Evolutionary conservation across 2,329 filamentous ascomycete species (phyloP).

Genomic region (Orbilia quercus): DNA sequence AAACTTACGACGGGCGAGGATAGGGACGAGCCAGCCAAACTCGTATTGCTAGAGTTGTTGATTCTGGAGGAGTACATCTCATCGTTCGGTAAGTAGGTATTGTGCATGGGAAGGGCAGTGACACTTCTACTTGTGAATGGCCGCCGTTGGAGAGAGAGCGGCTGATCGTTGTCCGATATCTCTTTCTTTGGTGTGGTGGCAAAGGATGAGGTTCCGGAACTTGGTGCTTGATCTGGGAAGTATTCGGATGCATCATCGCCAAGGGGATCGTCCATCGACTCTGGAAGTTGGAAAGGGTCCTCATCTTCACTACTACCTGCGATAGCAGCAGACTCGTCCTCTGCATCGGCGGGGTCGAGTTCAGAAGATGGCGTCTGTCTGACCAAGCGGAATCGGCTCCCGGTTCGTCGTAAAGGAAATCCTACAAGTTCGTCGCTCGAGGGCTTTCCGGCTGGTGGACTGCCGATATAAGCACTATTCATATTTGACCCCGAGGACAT

Average conservation of each 20-base stretch:
- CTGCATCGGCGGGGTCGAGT: constrained; percentile 55
- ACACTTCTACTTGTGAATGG: constrained; percentile 42
- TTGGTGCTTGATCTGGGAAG: constrained; percentile 17
- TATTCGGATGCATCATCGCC: constrained; percentile 1
- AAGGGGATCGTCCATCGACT: constrained; percentile 33
- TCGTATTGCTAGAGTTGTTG: not conserved
- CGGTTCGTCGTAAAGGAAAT: constrained; percentile 26
- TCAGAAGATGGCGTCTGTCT: constrained; percentile 53
- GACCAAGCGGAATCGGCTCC: constrained; percentile 43
- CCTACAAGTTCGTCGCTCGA: constrained; percentile 16
- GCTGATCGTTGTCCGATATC: constrained; percentile 4
- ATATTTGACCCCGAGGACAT: constrained; percentile 22
- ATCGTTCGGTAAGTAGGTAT: constrained; percentile 34
- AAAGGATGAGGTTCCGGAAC: constrained; percentile 11
- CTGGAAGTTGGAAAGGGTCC: constrained; percentile 39
- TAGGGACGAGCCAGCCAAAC: constrained; percentile 6
- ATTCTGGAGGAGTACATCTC: constrained; percentile 30
- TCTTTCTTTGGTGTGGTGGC: not conserved
- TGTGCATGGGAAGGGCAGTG: constrained; percentile 38
- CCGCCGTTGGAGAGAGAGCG: constrained; percentile 34
- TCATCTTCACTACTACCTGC: constrained; percentile 54
- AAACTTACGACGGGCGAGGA: constrained; percentile 14
- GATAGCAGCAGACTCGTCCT: constrained; percentile 53
- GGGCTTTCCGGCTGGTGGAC: constrained; percentile 13
- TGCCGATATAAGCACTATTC: constrained; percentile 15